phyloP scores from a whole-genome alignment of 2,329 filamentous ascomycete genomes.

The Neocucurbitaria cava region DNA sequence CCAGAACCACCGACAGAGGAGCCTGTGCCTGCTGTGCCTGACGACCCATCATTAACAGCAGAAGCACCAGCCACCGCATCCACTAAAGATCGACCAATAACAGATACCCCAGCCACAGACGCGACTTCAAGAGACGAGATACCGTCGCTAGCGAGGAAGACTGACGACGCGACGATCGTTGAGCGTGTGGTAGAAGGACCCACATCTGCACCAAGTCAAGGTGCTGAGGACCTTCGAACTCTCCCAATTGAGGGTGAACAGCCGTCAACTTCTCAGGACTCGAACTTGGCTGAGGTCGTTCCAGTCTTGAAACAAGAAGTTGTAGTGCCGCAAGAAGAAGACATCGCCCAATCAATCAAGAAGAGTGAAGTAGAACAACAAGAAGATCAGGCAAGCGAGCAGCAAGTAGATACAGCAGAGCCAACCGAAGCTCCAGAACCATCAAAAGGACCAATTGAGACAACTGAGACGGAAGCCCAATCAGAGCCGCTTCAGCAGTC shows the following conservation, averaged over 20 bases:
- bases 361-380: not conserved
- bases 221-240: constrained; percentile 10
- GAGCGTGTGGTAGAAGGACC: constrained; percentile 24
- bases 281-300: constrained; percentile 6
- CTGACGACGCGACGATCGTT: constrained; percentile 22
- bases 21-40: constrained; percentile 22
- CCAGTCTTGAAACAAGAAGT: constrained; percentile 9
- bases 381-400: not conserved
- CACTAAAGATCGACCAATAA: constrained; percentile 19
- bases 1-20: constrained; percentile 30
- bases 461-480: not conserved
- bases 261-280: constrained; percentile 9
- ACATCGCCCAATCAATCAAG: not conserved
- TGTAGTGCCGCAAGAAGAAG: constrained; percentile 16
- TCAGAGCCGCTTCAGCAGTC: not conserved
- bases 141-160: constrained; percentile 1
- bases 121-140: not conserved
- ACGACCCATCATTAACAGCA: constrained; percentile 22
- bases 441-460: not conserved
- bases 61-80: constrained; percentile 25
- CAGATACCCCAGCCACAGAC: constrained; percentile 24
- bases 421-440: not conserved
- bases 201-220: constrained; percentile 21
- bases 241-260: constrained; percentile 6
- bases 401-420: constrained; percentile 3